phyloP scores from a whole-genome alignment of 1,139 yeast genomes.

The Saccharomyces hybrid region DNA sequence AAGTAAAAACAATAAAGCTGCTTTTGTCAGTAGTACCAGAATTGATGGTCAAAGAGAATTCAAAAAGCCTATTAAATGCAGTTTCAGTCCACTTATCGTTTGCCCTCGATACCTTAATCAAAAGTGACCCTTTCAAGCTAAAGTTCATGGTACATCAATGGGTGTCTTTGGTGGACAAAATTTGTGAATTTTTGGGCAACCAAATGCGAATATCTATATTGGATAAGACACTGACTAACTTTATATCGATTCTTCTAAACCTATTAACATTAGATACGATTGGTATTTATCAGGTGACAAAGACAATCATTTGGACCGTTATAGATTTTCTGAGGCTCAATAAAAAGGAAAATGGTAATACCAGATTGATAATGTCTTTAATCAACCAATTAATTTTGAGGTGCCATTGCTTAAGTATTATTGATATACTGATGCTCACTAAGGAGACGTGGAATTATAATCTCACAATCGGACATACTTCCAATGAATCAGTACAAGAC shows the following conservation, averaged over 20 bases:
- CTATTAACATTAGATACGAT: constrained; percentile 21
- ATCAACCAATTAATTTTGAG: constrained; percentile 18
- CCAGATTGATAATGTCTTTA: constrained; percentile 18
- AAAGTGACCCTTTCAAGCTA: constrained; percentile 18
- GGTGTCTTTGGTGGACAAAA: constrained; percentile 15
- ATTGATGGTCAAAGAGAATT: constrained; percentile 13
- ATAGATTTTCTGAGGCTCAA: constrained; percentile 11
- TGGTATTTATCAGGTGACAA: constrained; percentile 13
- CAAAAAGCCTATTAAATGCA: constrained; percentile 14
- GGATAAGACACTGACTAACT: constrained; percentile 19
- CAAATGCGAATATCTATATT: constrained; percentile 12
- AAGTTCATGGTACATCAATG: constrained; percentile 25
- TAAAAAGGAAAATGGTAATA: constrained; percentile 20
- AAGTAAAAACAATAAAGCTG: constrained; percentile 20
- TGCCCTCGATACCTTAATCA: constrained; percentile 17
- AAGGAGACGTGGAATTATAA: constrained; percentile 16
- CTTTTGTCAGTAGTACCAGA: constrained; percentile 22
- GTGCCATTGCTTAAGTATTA: constrained; percentile 16
- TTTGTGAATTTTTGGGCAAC: constrained; percentile 9
- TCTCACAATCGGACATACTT: constrained; percentile 13
- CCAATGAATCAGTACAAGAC: constrained; percentile 13
- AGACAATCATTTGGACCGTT: constrained; percentile 10
- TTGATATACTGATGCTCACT: constrained; percentile 12
- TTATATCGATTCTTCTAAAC: constrained; percentile 14
- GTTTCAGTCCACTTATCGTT: constrained; percentile 21